Evolutionary conservation across 1,284 basidiomycete genomes (phyloP), one percentile per base, ranked within the genome.

Genomic region (Sporisorium sorghi): DNA sequence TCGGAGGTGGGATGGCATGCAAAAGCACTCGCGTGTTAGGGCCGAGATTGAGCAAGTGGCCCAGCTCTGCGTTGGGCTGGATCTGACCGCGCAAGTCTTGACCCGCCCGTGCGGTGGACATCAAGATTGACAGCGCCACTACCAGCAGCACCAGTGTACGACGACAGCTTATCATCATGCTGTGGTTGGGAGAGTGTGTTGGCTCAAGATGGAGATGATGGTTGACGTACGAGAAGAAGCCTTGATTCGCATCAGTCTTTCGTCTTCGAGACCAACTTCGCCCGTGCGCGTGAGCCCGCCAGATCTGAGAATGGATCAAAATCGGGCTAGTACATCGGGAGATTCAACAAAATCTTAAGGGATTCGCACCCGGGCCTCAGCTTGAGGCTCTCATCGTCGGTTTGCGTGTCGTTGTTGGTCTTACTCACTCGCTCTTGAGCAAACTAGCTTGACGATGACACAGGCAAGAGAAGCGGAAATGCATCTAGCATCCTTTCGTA

Each of bases 31-130:
- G 55, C 1, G 70, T 68, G 57, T 69, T 65, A 52, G 72, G 68
- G 1, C 67, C 67, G 17, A 78, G 70, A 23, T 69, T 65, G 30
- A 67, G 30, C 51, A 75, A 15, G 28, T 78, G 60, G n/a, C 37
- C 39, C 1, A 78, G 62, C 33, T 69, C 67, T 8, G 65, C 73
- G 35, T 71, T 71, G 21, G 73, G 61, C 24, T 68, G 62, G 30
- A 78, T 60, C 58, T 78, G 76, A 15, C 73, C 73, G n/a, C 76
- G 63, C 12, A 78, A 53, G 59, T 72, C 73, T 51, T 68, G 61
- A 21, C 65, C 51, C 12, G 66, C 66, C 14, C 32, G 48, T 1
- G 40, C 56, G 1, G 47, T 30, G 17, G 48, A 57, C 14, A 59
- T 24, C 19, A 70, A 39, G 23, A 57, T 56, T 42, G 51, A 23